Base-by-base conservation (phyloP, 108 stramenopile species). In the Pseudonitzschia multistriata region DNA sequence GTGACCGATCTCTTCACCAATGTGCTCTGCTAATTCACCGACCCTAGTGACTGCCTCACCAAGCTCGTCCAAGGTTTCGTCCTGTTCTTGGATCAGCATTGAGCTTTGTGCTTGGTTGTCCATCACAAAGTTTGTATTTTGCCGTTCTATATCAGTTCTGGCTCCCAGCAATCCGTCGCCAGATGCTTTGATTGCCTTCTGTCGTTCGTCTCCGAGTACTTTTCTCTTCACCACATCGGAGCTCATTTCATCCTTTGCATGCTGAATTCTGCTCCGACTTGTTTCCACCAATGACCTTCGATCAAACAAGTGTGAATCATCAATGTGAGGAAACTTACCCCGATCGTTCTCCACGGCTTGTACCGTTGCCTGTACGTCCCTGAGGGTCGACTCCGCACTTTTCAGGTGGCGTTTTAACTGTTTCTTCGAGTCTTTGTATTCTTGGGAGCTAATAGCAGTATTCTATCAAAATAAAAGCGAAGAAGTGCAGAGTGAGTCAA, bases 61-160 rank as follows among this genome's bases (percentile, higher is more conserved):
- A 17, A 95, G 74, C 49, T 90, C 89, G 66, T 95, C 94, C 49
- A 95, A 69, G 0, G 89, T 85, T 59, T 92, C 89, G 47, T 95
- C 94, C 64, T 95, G 94, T 62, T 88, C 80, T 69, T 88, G 68
- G 83, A 94, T 85, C 74, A 94, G 83, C 49, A 90, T 52, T 3
- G 84, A 81, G 19, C 90, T 83, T 69, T 85, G 79, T 22, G 93
- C 89, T 40, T 88, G 86, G n/a, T 62, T 67, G 34, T 87, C 67
- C 22, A 78, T 48, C 48, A 83, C 65, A 35, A 74, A 74, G 39
- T 65, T 62, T 5, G 73, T 72, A 62, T 85, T 81, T 37, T 68
- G 77, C n/a, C 69, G 70, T 53, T 83, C 55, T 37, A 31, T 52
- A 47, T 67, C 81, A 34, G 64, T 74, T 33, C 27, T 70, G 17